phyloP scores from a whole-genome alignment of 768 basidiomycete species.

The Serpula lacrymans region DNA sequence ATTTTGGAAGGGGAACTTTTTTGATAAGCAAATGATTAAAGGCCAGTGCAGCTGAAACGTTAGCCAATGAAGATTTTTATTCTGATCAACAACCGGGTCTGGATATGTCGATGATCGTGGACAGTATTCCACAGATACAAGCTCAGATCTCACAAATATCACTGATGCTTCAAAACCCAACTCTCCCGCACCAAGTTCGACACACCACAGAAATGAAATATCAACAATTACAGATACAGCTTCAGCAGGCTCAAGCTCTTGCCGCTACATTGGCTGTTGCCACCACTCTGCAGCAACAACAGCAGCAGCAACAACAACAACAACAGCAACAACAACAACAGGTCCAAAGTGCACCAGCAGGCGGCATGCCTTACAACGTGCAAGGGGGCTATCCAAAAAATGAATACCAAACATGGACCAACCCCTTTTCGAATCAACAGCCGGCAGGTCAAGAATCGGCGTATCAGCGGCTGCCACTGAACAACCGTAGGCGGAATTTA shows the following conservation, averaged over 20 bases:
- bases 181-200: constrained; percentile 67
- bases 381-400: constrained; percentile 39
- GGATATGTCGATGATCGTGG: constrained; percentile 68
- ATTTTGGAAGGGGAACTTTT: background rate
- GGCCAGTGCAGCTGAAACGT: constrained; percentile 21
- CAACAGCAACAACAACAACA: constrained; percentile 38
- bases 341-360: constrained; percentile 23
- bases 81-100: constrained; percentile 69
- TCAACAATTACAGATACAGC: constrained; percentile 74
- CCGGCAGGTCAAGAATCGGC: constrained; percentile 72
- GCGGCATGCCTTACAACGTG: constrained; percentile 40
- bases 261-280: constrained; percentile 62
- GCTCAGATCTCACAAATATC: constrained; percentile 81
- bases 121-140: constrained; percentile 78
- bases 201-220: constrained; percentile 82
- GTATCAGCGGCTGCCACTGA: constrained; percentile 82
- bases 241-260: constrained; percentile 76
- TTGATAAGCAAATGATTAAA: constrained; percentile 10
- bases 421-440: constrained; percentile 61
- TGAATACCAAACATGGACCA: constrained; percentile 34
- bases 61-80: constrained; percentile 63
- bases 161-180: constrained; percentile 75
- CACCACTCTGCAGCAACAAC: constrained; percentile 52
- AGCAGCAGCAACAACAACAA: constrained; percentile 37
- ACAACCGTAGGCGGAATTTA: constrained; percentile 71